Percentiles rank a stretch among this genome's conserved stretches.
Evolutionary conservation across 2,329 filamentous ascomycete species (phyloP).

Genomic region (Sordariomycetes sp.): DNA sequence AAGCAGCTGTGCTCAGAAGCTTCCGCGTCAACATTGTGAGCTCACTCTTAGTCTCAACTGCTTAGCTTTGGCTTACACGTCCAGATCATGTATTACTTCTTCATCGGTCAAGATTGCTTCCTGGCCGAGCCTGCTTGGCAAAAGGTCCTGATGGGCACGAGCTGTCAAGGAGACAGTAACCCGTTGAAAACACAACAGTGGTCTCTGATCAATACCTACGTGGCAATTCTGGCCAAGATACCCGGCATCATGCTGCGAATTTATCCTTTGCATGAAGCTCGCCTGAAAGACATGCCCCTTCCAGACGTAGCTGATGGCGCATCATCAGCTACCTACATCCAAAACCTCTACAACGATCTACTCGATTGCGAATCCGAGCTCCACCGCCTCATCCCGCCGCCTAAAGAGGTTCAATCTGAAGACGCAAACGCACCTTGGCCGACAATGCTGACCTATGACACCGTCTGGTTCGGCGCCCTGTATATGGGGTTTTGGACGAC

Average conservation of each 20-base stretch:
- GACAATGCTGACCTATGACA: constrained; percentile 2
- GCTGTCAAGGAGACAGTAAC: too few relatives aligned
- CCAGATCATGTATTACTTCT: constrained; percentile 5
- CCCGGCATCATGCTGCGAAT: constrained; percentile 3
- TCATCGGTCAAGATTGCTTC: constrained; percentile 4
- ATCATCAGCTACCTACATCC: neutral
- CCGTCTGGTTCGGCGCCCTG: constrained; percentile 3
- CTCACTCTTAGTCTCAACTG: neutral
- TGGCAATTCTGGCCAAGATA: constrained; percentile 1
- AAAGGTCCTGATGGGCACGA: constrained; percentile 1
- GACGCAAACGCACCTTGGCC: constrained; percentile 3
- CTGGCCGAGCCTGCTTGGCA: constrained; percentile 1
- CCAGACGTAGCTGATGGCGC: neutral
- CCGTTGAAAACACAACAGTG: neutral
- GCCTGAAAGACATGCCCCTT: constrained; percentile 1
- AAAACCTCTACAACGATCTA: neutral
- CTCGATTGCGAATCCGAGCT: neutral
- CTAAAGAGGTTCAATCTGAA: neutral
- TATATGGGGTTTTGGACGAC: constrained; percentile 5
- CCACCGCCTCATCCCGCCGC: constrained; percentile 1
- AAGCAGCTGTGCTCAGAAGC: constrained; percentile 1
- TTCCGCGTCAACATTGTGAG: constrained; percentile 2
- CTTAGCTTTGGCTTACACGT: neutral
- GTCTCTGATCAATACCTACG: constrained; percentile 1
- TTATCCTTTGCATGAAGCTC: constrained; percentile 2